phyloP scores from a whole-genome alignment of 257 asterid genomes.

The Gynochthodes officinalis region DNA sequence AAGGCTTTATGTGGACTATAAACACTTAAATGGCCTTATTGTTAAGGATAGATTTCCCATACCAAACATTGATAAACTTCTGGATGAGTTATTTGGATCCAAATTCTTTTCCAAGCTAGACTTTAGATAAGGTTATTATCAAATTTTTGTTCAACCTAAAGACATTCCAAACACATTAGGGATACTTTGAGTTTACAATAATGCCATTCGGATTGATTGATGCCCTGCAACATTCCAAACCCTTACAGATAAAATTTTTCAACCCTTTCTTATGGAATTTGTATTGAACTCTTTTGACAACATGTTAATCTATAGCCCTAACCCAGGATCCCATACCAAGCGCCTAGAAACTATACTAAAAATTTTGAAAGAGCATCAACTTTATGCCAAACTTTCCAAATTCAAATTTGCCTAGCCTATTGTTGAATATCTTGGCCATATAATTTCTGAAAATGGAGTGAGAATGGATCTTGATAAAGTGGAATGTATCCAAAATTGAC shows the following conservation, averaged over 20 bases:
- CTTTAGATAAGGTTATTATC: background rate
- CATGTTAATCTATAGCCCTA: background rate
- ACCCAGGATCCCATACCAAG: background rate
- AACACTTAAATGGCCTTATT: background rate
- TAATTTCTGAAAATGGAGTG: background rate
- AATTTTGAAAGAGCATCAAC: too few relatives aligned
- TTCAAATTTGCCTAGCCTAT: too few relatives aligned
- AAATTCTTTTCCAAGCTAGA: background rate
- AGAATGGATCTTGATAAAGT: background rate
- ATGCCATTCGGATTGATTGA: constrained; percentile 4
- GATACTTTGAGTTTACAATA: background rate
- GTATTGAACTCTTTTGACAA: too few relatives aligned
- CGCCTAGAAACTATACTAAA: too few relatives aligned
- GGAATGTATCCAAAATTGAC: background rate
- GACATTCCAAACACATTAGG: background rate
- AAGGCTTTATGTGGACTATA: background rate
- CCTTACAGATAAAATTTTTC: background rate
- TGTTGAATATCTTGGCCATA: too few relatives aligned
- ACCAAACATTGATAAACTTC: background rate
- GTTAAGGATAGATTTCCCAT: background rate
- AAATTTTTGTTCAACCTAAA: background rate
- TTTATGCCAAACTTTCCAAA: too few relatives aligned
- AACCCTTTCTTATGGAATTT: too few relatives aligned
- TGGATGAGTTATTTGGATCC: background rate
- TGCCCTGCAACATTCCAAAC: background rate